Evolutionary conservation across 2,329 filamentous ascomycete genomes (phyloP), one percentile per base, ranked within the genome.

Genomic region (Penicillium verrucosum): DNA sequence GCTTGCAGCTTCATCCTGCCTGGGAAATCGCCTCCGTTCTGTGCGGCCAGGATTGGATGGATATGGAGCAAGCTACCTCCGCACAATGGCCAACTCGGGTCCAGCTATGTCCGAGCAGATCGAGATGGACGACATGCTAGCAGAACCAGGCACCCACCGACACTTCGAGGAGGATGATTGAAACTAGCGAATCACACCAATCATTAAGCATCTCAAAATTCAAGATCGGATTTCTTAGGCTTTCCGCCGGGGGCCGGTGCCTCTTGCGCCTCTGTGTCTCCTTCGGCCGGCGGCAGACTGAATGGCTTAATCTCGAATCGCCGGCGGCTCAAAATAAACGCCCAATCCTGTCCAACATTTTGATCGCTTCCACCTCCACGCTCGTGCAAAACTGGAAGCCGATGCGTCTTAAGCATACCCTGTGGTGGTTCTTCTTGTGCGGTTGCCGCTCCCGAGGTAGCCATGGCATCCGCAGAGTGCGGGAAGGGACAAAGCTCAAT

Each of bases 301-400:
- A 92, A 97, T 0, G 92, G 91, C 66, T 88, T 89, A 61, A 99
- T 91, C 38, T 90, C 83, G 63, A 99, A 85, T 50, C 90, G 92
- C 65, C 84, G 87, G 66, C 90, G 82, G 72, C 91, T 96, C 50
- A 99, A 77, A 59, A 87, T 92, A 73, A 99, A 99, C 5, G 92
- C 92, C 74, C 96, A 83, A 74, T 97, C 92, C 68, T 96, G 90
- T 25, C 89, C 86, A 52, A 88, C 82, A 60, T 85, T 86, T 56
- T 84, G 84, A 38, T 83, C 82, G 10, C 85, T 87, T 14, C 90
- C 91, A 2, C 92, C 92, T 1, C 94, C 93, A 63, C 89, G 90
- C 70, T 97, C 93, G 58, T 95, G 90, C 63, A 90, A 87, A 0
- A 96, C 80, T 0, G 94, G 93, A 36, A 97, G 75, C 52, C 87